Percentiles rank a stretch among this genome's conserved stretches.
phyloP scores from a whole-genome alignment of 2,329 filamentous ascomycete genomes.

The Ophiostoma tasmaniense region DNA sequence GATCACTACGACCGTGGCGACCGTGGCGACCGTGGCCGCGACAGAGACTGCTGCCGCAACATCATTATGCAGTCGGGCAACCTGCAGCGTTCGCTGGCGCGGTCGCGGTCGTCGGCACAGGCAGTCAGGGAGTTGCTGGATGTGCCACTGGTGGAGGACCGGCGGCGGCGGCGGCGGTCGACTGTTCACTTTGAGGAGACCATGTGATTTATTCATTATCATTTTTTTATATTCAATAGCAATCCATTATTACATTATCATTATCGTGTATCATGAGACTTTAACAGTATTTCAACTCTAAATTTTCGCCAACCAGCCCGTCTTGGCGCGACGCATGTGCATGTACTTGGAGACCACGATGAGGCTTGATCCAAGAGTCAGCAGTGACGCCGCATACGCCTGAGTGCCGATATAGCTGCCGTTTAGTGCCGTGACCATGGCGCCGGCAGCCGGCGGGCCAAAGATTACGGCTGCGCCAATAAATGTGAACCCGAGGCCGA shows the following conservation, averaged over 20 bases:
- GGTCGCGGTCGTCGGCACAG: slow-evolving; percentile 2
- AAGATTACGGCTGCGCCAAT: slow-evolving; percentile 45
- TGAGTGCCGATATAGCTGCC: slow-evolving; percentile 44
- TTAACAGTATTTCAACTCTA: not conserved
- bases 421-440: slow-evolving; percentile 36
- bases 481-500: slow-evolving; percentile 44
- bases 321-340: slow-evolving; percentile 8
- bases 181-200: slow-evolving; percentile 2
- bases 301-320: not conserved
- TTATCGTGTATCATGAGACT: not conserved
- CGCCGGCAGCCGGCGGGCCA: slow-evolving; percentile 47
- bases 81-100: slow-evolving; percentile 10
- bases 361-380: slow-evolving; percentile 27
- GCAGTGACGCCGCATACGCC: slow-evolving; percentile 38
- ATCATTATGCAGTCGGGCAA: not conserved
- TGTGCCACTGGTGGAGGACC: not conserved
- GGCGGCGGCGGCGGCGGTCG: not conserved
- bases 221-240: not conserved
- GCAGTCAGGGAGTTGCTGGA: not conserved
- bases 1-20: not conserved
- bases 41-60: not conserved
- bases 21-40: not conserved
- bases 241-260: not conserved
- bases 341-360: slow-evolving; percentile 16
- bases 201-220: not conserved